Evolutionary conservation across 2,329 filamentous ascomycete genomes (phyloP).

Genomic region (Penicillium sp.): DNA sequence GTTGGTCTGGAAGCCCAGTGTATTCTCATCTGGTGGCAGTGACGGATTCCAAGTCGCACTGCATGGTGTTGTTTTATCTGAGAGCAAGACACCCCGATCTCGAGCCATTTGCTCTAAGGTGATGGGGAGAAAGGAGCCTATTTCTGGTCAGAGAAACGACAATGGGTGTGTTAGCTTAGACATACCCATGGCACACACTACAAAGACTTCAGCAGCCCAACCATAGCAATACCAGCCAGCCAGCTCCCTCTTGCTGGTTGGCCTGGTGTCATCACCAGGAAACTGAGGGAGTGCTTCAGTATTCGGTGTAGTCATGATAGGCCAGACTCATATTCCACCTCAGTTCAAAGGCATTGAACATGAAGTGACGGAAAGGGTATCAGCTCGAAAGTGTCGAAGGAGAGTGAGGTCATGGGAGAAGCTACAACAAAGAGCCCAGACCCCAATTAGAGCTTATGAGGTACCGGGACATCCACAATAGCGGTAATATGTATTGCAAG

Average conservation of each 20-base stretch:
- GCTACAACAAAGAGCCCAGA: neutral
- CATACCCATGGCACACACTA: constrained; percentile 78
- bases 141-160: constrained; percentile 1
- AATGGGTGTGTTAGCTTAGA: neutral
- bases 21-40: constrained; percentile 16
- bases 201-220: constrained; percentile 95
- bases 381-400: neutral
- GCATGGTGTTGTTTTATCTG: constrained; percentile 75
- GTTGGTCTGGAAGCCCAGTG: constrained; percentile 20
- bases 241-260: constrained; percentile 84
- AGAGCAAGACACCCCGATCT: constrained; percentile 84
- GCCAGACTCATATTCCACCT: constrained; percentile 1
- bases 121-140: constrained; percentile 93
- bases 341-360: neutral
- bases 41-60: constrained; percentile 60
- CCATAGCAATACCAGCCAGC: constrained; percentile 94
- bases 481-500: neutral
- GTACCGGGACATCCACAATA: neutral
- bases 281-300: constrained; percentile 57
- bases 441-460: neutral
- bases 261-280: constrained; percentile 80
- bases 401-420: constrained; percentile 18
- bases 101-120: constrained; percentile 90
- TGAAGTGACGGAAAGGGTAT: neutral
- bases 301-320: constrained; percentile 13